phyloP scores from a whole-genome alignment of 2,329 filamentous ascomycete genomes.

The Colletotrichum nymphaeae region DNA sequence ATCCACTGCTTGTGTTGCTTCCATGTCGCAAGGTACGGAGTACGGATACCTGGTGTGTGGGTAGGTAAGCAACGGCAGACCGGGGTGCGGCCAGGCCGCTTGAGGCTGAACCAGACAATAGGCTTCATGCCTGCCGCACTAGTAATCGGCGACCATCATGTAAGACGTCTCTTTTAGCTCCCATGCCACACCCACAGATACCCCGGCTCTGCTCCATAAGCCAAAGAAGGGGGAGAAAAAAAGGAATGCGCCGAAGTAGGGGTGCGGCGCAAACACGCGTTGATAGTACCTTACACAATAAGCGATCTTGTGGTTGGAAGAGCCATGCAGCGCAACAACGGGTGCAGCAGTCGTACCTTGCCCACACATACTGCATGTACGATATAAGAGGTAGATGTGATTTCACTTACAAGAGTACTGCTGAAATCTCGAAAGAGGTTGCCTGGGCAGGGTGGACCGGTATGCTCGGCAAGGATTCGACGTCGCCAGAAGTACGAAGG shows the following conservation, averaged over 20 bases:
- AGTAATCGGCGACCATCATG: slow-evolving; percentile 29
- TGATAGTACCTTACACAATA: not conserved
- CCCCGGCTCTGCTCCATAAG: too few relatives aligned
- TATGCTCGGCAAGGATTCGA: too few relatives aligned
- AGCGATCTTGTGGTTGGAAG: not conserved
- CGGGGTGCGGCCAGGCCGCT: not conserved
- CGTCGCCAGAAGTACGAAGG: too few relatives aligned
- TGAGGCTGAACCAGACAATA: not conserved
- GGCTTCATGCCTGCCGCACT: slow-evolving; percentile 7
- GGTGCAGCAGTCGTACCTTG: not conserved
- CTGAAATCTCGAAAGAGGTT: too few relatives aligned
- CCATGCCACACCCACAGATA: not conserved
- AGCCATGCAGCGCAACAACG: too few relatives aligned
- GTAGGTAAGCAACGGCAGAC: too few relatives aligned
- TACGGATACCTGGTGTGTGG: too few relatives aligned
- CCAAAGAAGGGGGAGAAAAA: too few relatives aligned
- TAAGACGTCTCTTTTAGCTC: not conserved
- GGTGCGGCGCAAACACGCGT: not conserved
- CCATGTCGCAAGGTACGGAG: too few relatives aligned
- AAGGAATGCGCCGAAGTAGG: not conserved
- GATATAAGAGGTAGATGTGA: too few relatives aligned
- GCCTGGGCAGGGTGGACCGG: too few relatives aligned
- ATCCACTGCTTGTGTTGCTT: not conserved
- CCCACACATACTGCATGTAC: not conserved
- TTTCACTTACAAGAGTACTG: too few relatives aligned